phyloP scores from a whole-genome alignment of 2,329 filamentous ascomycete genomes.

The Colletotrichum coccodes region DNA sequence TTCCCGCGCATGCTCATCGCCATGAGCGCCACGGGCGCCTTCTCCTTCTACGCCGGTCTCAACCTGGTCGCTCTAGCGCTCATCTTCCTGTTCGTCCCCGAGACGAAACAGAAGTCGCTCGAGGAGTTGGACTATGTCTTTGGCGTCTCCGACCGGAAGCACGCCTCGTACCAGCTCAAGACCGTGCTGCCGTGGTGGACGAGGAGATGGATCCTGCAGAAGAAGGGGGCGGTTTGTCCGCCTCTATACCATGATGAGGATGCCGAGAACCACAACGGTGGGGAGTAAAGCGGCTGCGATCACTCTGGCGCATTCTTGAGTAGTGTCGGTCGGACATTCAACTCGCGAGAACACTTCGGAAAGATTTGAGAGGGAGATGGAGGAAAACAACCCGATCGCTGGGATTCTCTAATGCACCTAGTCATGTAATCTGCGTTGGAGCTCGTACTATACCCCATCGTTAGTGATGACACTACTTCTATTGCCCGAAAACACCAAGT shows the following conservation, averaged over 20 bases:
- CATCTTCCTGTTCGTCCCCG: conserved; percentile 60
- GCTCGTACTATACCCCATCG: conserved; percentile 4
- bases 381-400: too few relatives aligned
- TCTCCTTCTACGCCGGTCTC: conserved; percentile 58
- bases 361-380: too few relatives aligned
- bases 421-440: too few relatives aligned
- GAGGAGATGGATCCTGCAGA: conserved; percentile 65
- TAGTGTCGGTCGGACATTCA: not conserved
- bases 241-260: conserved; percentile 34
- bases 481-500: not conserved
- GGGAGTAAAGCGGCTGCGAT: not conserved
- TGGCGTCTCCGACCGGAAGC: conserved; percentile 67
- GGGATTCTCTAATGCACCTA: not conserved
- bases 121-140: conserved; percentile 70
- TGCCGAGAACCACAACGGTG: not conserved
- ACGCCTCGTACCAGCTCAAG: conserved; percentile 66
- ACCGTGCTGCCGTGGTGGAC: conserved; percentile 70
- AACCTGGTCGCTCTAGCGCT: conserved; percentile 56
- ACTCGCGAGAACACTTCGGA: too few relatives aligned
- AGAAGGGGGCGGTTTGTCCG: conserved; percentile 47
- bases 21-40: conserved; percentile 48
- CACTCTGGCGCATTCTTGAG: too few relatives aligned
- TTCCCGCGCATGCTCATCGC: conserved; percentile 59
- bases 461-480: not conserved
- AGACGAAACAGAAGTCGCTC: conserved; percentile 61